Percentiles rank a stretch among this genome's conserved stretches.
phyloP scores from a whole-genome alignment of 2,329 filamentous ascomycete genomes.

The Tolypocladium cylindrosporum region DNA sequence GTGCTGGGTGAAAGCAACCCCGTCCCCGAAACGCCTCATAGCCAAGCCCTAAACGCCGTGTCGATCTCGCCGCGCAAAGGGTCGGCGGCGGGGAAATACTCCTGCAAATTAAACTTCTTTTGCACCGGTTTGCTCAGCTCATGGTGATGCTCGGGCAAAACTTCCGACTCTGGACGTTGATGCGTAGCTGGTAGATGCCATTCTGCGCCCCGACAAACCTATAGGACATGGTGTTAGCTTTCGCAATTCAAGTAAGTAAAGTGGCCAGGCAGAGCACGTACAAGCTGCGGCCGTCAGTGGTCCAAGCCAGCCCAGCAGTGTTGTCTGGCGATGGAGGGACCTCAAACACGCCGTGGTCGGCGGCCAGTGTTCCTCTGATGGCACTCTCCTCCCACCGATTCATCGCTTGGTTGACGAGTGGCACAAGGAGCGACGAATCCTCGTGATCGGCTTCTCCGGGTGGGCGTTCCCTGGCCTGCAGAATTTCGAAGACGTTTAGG shows the following conservation, averaged over 20 bases:
- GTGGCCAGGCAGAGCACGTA: conserved; percentile 26
- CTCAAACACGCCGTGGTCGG: conserved; percentile 31
- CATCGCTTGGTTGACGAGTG: conserved; percentile 26
- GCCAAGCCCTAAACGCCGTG: not conserved
- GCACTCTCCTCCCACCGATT: conserved; percentile 28
- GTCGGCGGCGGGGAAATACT: not conserved
- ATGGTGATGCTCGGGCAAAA: conserved; percentile 44
- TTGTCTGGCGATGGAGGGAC: conserved; percentile 40
- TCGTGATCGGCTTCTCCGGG: conserved; percentile 21
- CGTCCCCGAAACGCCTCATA: not conserved
- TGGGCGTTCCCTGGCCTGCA: conserved; percentile 23
- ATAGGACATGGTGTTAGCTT: not conserved
- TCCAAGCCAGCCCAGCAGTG: conserved; percentile 53
- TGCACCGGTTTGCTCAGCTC: conserved; percentile 26
- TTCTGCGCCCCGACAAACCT: conserved; percentile 59
- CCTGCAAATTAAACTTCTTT: not conserved
- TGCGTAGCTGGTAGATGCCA: conserved; percentile 64
- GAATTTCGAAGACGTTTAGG: conserved; percentile 25
- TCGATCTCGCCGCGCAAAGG: not conserved
- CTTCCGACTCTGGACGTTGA: conserved; percentile 55
- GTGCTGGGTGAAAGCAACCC: not conserved
- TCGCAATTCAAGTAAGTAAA: not conserved
- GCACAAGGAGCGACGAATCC: conserved; percentile 24
- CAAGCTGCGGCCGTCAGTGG: conserved; percentile 48
- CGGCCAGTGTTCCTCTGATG: conserved; percentile 18